Base-by-base conservation (phyloP, 441 rosid species). In the Corymbia calophylla region DNA sequence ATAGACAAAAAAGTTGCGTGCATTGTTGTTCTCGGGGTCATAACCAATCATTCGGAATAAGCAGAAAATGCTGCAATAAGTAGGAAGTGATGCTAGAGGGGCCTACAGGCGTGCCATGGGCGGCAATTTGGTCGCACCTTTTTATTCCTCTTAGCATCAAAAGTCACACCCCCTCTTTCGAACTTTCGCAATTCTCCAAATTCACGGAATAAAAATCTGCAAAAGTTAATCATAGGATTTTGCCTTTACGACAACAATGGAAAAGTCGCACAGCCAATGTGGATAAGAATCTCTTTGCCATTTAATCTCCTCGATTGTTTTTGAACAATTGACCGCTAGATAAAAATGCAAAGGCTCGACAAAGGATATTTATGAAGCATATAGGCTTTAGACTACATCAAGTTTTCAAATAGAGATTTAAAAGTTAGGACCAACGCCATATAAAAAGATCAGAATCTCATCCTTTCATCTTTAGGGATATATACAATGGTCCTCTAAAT, bases 31-130 rank as follows among this genome's bases (percentile, higher is more conserved):
- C 54, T 53, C 21, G 91, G 85, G 89, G 91, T 51, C 88, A 90
- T 87, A 29, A 16, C 94, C 93, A 91, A 93, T 93, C 94, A 94
- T 93, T 93, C 90, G 93, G 90, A 87, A 88, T 88, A 88, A 87
- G 88, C 35, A 54, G 90, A 89, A 90, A 89, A 86, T 62, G 81
- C 16, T 12, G 84, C 84, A 44, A 62, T 73, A 48, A 86, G 93
- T 92, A 89, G 90, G 89, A 85, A 88, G 87, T 82, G 91, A 88
- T 89, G 58, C 48, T 56, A 55, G 47, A 56, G 53, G 77, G 90
- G 87, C 85, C 91, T 91, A 58, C 89, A 88, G 91, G 95, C 95
- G 94, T 94, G 95, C 95, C 87, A 39, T 87, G 58, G 88, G 87
- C 93, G 93, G 92, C 95, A 92, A 47, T 90, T 32, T 88, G 81